Base-by-base conservation (phyloP, 2,329 filamentous ascomycete genomes). In the Colletotrichum tamarilloi region DNA sequence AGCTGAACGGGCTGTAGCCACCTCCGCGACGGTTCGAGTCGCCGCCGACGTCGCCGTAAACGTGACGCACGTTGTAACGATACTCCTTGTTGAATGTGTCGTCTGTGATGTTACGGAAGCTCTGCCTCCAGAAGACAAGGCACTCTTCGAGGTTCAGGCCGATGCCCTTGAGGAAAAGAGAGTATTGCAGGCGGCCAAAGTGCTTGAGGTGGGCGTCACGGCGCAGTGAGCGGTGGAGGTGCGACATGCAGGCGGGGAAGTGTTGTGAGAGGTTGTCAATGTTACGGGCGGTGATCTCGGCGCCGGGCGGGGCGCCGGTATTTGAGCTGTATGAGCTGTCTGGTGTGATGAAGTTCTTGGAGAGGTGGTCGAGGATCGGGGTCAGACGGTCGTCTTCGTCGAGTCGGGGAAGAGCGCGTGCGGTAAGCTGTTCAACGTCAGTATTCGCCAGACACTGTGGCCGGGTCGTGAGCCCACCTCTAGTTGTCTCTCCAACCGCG, bases 21-120 rank as follows among this genome's bases (percentile, higher is more conserved):
- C 93, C 90, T 55, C 95, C 93, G 67, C 96, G 91, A 38, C 96
- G 90, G 80, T 97, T 98, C 24, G 92, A 88, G 82, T 98, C 96
- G 71, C 96, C 96, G 67, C 97, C 97, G 0, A 98, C 97, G 78
- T 98, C 96, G 76, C 97, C 97, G 81, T 98, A 99, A 0, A 88
- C 84, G 87, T 99, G 96, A n/a, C 95, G 93, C 71, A 98, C 91
- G 81, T 99, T 98, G 88, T 99, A 99, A 57, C 94, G 90, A 85
- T 99, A 98, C 81, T 98, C 95, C 80, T 98, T 98, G 84, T 97
- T 97, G 88, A 98, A 99, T 46, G 92, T 92, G 79, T 98, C 96
- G 79, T 98, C 97, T 0, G 94, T 95, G 76, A 97, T 91, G 76
- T 95, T 93, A 81, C 91, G 92, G 89, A 99, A 98, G 32, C 89